Evolutionary conservation across 352 stramenopile species (phyloP).

Genomic region (Phytophthora uliginosa): DNA sequence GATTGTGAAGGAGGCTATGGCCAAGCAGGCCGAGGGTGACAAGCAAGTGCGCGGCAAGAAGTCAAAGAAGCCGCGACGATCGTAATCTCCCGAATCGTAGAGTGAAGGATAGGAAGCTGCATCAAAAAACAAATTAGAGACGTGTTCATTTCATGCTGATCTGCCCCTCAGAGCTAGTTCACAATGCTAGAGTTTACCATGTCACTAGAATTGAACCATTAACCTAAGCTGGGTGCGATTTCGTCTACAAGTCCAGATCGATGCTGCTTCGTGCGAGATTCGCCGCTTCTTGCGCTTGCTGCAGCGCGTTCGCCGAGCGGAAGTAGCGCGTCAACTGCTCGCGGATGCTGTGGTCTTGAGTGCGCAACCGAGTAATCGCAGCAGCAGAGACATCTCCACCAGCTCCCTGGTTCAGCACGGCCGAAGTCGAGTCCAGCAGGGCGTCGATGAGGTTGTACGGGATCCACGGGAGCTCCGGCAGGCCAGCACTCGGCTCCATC

Average conservation of each 20-base stretch:
- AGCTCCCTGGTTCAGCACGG: slow-evolving; percentile 39
- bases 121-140: slow-evolving; percentile 32
- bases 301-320: slow-evolving; percentile 52
- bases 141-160: slow-evolving; percentile 21
- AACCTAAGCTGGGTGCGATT: neutral
- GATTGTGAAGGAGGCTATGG: slow-evolving; percentile 73
- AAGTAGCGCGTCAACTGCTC: slow-evolving; percentile 64
- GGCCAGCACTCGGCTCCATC: slow-evolving; percentile 23
- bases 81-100: slow-evolving; percentile 27
- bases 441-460: slow-evolving; percentile 77
- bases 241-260: slow-evolving; percentile 32
- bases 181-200: neutral
- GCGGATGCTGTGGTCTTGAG: slow-evolving; percentile 47
- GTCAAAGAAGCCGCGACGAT: slow-evolving; percentile 51
- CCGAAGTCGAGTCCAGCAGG: slow-evolving; percentile 59
- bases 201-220: slow-evolving; percentile 25
- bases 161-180: neutral
- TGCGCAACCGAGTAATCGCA: slow-evolving; percentile 34
- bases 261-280: slow-evolving; percentile 47
- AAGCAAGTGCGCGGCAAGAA: slow-evolving; percentile 37
- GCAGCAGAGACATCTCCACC: slow-evolving; percentile 21
- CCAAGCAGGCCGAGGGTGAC: slow-evolving; percentile 51
- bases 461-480: slow-evolving; percentile 61
- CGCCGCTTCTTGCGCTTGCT: slow-evolving; percentile 64
- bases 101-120: slow-evolving; percentile 24